phyloP scores from a whole-genome alignment of 176 grass and related monocot species.

The Hsuehochloa calcarea region DNA sequence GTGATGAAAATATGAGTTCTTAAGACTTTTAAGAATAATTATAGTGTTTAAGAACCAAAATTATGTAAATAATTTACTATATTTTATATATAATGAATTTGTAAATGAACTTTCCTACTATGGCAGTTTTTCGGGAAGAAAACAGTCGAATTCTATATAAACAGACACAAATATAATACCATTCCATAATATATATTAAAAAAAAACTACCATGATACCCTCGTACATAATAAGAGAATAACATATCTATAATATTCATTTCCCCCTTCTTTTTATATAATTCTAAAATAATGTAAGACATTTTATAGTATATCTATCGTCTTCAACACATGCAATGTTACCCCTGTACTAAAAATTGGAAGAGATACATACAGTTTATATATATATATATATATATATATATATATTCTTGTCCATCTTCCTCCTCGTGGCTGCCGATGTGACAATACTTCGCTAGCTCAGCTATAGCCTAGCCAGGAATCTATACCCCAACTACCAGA shows the following conservation, averaged over 20 bases:
- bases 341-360: neutral
- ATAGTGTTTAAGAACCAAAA: too few relatives aligned
- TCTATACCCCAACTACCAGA: neutral
- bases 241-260: neutral
- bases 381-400: too few relatives aligned
- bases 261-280: neutral
- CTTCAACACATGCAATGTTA: neutral
- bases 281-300: neutral
- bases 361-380: too few relatives aligned
- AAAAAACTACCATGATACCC: too few relatives aligned
- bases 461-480: neutral
- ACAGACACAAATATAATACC: neutral
- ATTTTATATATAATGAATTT: too few relatives aligned
- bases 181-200: too few relatives aligned
- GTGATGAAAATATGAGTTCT: too few relatives aligned
- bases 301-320: neutral
- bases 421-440: neutral
- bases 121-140: too few relatives aligned
- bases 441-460: constrained; percentile 28
- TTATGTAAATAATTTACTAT: too few relatives aligned
- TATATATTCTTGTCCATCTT: neutral
- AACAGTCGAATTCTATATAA: too few relatives aligned
- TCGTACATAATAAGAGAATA: neutral
- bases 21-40: too few relatives aligned
- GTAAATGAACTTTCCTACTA: too few relatives aligned